Base-by-base conservation (phyloP, 768 basidiomycete genomes). In the Guyanaporus albipodus region DNA sequence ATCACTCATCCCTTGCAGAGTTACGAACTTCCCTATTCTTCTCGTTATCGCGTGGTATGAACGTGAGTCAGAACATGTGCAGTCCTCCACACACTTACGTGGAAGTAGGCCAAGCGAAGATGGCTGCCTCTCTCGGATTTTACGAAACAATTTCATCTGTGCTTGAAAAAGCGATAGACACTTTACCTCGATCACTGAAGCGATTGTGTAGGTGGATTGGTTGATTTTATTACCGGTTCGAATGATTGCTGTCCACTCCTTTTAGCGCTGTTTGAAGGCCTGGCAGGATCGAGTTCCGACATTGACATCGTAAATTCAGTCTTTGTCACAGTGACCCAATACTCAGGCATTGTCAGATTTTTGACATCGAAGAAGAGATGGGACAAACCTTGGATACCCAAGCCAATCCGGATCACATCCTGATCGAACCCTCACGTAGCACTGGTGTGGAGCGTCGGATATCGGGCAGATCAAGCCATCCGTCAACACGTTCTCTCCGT, bases 1-100 rank as follows among this genome's bases (percentile, higher is more conserved):
- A 12, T 10, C 19, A 26, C 49, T 41, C 6, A 18, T 11, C 12
- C 4, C 14, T 2, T 44, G 23, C 55, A 88, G 89, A 62, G 53
- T 80, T 19, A 91, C 91, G 5, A 91, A 85, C 55, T 87, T 95
- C 57, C 93, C 93, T 0, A 78, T 93, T 14, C 70, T 97, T 29
- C 66, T 96, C 31, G 50, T 72, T 15, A 91, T 96, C 42, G 85
- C 91, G 3, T 69, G 85, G 43, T 95, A 94, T 59, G 93, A 95
- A 67, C 78, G 93, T 66, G 38, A 52, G 64, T 52, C 12, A 4
- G 22, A 24, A 26, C 9, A 9, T 10, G 7, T 6, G 39, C 11
- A 24, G 18, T 21, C 12, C 27, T 18, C 17, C 11, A 4, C 28
- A 29, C 21, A 14, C 38, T 53, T 21, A 63, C 35, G 2, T n/a